Evolutionary conservation across 495 filamentous ascomycete genomes (phyloP).

Genomic region (Delitschia confertaspora): DNA sequence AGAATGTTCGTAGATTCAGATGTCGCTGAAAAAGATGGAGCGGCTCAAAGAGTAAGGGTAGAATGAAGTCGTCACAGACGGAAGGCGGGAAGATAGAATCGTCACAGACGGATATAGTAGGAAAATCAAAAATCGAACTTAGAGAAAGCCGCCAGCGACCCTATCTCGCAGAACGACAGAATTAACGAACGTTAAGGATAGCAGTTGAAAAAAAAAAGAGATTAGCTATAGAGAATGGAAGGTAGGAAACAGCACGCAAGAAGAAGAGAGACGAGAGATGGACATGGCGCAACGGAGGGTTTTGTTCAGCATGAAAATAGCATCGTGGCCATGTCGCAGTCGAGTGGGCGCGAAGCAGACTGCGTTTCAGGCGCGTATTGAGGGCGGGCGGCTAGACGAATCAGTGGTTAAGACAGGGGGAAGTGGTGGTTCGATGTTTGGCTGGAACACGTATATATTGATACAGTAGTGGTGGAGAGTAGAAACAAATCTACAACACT

Average conservation of each 20-base stretch:
- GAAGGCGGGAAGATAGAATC: background rate
- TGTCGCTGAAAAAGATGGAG: background rate
- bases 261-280: constrained; percentile 8
- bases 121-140: constrained; percentile 20
- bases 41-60: background rate
- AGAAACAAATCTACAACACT: background rate
- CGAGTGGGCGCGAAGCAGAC: constrained; percentile 8
- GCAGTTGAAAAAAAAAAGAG: constrained; percentile 4
- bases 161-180: constrained; percentile 21
- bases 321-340: constrained; percentile 20
- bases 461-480: background rate
- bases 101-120: constrained; percentile 1
- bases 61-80: background rate
- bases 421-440: constrained; percentile 11
- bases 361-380: constrained; percentile 23
- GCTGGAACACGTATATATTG: background rate
- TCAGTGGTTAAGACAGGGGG: constrained; percentile 6
- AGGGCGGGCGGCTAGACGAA: constrained; percentile 8
- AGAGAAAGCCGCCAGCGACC: constrained; percentile 23
- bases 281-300: constrained; percentile 1
- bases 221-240: constrained; percentile 23
- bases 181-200: constrained; percentile 7
- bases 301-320: constrained; percentile 24
- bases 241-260: constrained; percentile 12
- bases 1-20: background rate